phyloP scores from a whole-genome alignment of 2,329 filamentous ascomycete genomes.

The Colletotrichum cordylinicola region DNA sequence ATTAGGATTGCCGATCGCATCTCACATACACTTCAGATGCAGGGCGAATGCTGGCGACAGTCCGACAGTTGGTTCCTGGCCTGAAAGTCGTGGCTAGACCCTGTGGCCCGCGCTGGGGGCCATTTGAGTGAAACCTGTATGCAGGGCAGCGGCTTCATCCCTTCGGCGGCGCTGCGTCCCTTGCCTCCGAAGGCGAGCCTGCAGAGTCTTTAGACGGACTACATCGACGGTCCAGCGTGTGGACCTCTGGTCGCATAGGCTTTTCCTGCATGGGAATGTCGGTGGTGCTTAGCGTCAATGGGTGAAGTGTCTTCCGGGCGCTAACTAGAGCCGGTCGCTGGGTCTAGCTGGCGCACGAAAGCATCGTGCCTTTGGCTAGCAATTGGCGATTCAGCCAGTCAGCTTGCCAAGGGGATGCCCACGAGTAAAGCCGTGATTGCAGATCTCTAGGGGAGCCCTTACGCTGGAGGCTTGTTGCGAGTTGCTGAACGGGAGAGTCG shows the following conservation, averaged over 20 bases:
- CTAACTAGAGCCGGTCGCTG: not conserved
- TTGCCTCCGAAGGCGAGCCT: not conserved
- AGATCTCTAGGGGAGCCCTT: not conserved
- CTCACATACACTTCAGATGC: not conserved
- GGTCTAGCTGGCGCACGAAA: not conserved
- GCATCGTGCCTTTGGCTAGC: not conserved
- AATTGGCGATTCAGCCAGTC: not conserved
- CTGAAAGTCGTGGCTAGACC: not conserved
- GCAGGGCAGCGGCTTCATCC: not conserved
- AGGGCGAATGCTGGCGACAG: not conserved
- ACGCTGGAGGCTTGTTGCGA: not conserved
- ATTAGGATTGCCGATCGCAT: slow-evolving; percentile 6
- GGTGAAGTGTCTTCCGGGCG: not conserved
- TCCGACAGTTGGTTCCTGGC: not conserved
- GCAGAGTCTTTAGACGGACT: not conserved
- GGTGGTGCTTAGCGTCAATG: not conserved
- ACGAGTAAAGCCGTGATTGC: not conserved
- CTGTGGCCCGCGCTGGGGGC: not conserved
- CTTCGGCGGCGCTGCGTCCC: not conserved
- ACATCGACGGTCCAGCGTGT: not conserved
- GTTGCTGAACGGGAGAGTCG: not conserved
- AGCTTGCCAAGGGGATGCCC: not conserved
- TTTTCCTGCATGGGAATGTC: not conserved
- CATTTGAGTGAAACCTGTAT: not conserved
- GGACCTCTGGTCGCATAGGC: not conserved